Conservation (phyloP, 148 eudicot genomes). For the Polygonum aviculare region DNA sequence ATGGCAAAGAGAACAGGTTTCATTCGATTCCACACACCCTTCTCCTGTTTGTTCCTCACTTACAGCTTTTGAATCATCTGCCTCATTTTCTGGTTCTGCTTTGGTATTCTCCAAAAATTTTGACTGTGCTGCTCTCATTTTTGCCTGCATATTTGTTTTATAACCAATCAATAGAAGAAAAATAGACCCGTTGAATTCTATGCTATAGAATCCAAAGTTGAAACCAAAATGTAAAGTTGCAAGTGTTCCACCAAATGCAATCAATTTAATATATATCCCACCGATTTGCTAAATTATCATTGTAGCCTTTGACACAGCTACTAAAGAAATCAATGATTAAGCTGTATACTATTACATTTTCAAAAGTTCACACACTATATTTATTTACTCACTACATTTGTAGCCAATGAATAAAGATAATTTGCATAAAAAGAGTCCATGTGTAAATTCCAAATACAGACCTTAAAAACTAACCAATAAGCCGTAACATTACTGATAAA, state of each 20-base stretch:
- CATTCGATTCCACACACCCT: conserved; percentile 32
- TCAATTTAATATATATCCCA: not conserved
- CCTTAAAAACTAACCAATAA: no score
- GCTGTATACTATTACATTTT: no score
- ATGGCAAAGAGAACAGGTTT: conserved; percentile 87
- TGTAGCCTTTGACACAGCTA: no score
- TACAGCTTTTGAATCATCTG: conserved; percentile 35
- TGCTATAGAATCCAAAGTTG: not conserved
- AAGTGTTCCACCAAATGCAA: not conserved
- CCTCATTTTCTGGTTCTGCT: conserved; percentile 30
- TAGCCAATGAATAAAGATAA: no score
- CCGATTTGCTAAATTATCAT: no score
- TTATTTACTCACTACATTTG: no score
- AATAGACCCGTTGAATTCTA: not conserved
- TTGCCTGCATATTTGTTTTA: conserved; percentile 47
- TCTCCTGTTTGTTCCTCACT: conserved; percentile 34
- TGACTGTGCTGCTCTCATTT: conserved; percentile 90
- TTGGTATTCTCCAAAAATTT: conserved; percentile 64
- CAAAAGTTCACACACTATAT: no score
- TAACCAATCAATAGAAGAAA: not conserved
- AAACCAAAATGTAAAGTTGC: not conserved
- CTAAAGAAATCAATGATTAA: no score
- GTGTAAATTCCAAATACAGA: no score
- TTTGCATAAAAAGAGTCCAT: no score
- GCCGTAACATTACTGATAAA: no score